Percentiles rank a stretch among this genome's conserved stretches.
phyloP scores from a whole-genome alignment of 805 yeast species.

The Ogataea pignaliae region DNA sequence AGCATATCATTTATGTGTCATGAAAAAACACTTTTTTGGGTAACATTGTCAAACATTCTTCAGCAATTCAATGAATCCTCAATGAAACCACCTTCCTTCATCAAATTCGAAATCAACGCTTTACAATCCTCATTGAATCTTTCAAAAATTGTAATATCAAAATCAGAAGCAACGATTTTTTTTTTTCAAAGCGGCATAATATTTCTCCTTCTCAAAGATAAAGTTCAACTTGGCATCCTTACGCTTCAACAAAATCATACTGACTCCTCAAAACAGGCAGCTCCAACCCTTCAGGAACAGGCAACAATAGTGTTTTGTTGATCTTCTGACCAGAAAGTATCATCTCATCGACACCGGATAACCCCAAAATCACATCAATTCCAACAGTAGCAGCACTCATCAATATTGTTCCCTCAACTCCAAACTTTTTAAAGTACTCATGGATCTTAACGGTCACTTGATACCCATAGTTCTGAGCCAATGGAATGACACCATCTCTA shows the following conservation, averaged over 20 bases:
- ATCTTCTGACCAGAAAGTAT: constrained; percentile 25
- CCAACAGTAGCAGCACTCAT: constrained; percentile 31
- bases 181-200: not conserved
- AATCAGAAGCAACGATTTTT: constrained; percentile 3
- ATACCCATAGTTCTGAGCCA: constrained; percentile 27
- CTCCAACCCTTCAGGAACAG: constrained; percentile 22
- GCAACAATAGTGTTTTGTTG: constrained; percentile 16
- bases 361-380: constrained; percentile 18
- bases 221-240: not conserved
- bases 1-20: no score
- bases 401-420: constrained; percentile 18
- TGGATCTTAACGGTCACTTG: constrained; percentile 24
- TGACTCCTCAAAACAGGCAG: constrained; percentile 6
- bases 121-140: constrained; percentile 12
- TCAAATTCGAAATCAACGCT: constrained; percentile 6
- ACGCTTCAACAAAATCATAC: constrained; percentile 13
- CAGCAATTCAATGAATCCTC: no score
- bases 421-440: constrained; percentile 27
- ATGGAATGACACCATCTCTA: constrained; percentile 4
- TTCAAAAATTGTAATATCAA: constrained; percentile 15
- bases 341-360: constrained; percentile 31
- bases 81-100: not conserved
- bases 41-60: no score
- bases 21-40: no score
- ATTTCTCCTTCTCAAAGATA: not conserved